Evolutionary conservation across 306 rosid genomes (phyloP), one percentile per base, ranked within the genome.

Genomic region (Vicia villosa): DNA sequence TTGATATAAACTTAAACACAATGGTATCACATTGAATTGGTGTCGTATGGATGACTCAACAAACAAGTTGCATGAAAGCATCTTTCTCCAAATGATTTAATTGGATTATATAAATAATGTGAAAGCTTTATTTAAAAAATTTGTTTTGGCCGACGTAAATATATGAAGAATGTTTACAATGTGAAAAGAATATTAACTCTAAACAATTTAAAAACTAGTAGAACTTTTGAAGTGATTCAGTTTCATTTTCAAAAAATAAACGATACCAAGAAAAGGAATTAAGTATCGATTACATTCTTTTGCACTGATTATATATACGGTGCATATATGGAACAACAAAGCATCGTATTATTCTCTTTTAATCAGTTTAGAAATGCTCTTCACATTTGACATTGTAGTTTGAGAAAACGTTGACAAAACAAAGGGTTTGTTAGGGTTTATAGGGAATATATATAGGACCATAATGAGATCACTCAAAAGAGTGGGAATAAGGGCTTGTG

Each of bases 121-220:
- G 6, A 32, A 17, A 47, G 5, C 3, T 47, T 47, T 47, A 1
- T 22, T 22, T 22, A 22, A 0, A 17, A 17, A 46, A 41, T 50
- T 47, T 26, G 5, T 45, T 19, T 13, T 65, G 34, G 34, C 40
- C 19, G 21, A 41, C 36, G 36, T 41, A n/a, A n/a, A 20, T 24
- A 16, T 56, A 9, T 74, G 22, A 40, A 65, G 43, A 75, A 75
- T 57, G 19, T 67, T 75, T 16, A 19, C 73, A 9, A 19, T 58
- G 16, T 36, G 69, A 75, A 75, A 67, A 51, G 71, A 60, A 69
- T 69, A 50, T 68, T 28, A 59, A 50, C 42, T 50, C 30, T 37
- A 21, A 10, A 67, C 36, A 11, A 8, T 26, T 49, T 13, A 37
- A 76, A 21, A 36, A 26, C 9, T 40, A 63, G 47, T 21, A 4